Evolutionary conservation across 2,329 filamentous ascomycete genomes (phyloP).

Genomic region (Penicillium brevicompactum): DNA sequence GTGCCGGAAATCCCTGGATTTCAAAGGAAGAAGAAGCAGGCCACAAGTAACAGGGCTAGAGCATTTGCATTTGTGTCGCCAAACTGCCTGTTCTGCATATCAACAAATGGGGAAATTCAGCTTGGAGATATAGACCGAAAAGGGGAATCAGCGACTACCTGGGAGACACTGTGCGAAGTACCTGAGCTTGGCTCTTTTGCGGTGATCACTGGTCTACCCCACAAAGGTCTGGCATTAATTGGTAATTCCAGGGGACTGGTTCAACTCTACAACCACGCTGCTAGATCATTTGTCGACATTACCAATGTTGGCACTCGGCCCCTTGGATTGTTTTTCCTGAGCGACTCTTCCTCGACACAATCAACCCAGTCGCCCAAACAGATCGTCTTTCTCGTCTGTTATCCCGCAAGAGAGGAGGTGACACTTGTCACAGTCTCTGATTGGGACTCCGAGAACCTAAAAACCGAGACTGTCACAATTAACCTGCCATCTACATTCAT

Average conservation of each 20-base stretch:
- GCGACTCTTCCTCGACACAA: conserved; percentile 4
- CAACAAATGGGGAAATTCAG: conserved; percentile 33
- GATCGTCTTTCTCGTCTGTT: conserved; percentile 31
- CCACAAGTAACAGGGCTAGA: conserved; percentile 24
- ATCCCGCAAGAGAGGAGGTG: conserved; percentile 28
- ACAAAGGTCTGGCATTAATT: conserved; percentile 36
- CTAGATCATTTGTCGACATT: conserved; percentile 29
- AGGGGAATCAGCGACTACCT: conserved; percentile 18
- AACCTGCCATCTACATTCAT: conserved; percentile 49
- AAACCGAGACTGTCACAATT: conserved; percentile 38
- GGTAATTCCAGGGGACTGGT: conserved; percentile 36
- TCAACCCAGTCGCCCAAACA: conserved; percentile 2
- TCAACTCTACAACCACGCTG: conserved; percentile 38
- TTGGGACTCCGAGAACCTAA: conserved; percentile 30
- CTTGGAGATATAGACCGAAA: conserved; percentile 26
- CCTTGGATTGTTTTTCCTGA: conserved; percentile 31
- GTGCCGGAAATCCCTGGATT: background rate
- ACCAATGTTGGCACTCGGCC: conserved; percentile 30
- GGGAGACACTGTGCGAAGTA: conserved; percentile 31
- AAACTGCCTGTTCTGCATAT: conserved; percentile 35
- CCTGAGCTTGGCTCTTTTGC: conserved; percentile 35
- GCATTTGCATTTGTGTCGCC: conserved; percentile 38
- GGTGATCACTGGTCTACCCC: conserved; percentile 33
- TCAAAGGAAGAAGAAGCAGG: conserved; percentile 4
- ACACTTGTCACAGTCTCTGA: conserved; percentile 31